phyloP scores from a whole-genome alignment of 371 early-diverging fungal genomes.

The Rhizomucor miehei region DNA sequence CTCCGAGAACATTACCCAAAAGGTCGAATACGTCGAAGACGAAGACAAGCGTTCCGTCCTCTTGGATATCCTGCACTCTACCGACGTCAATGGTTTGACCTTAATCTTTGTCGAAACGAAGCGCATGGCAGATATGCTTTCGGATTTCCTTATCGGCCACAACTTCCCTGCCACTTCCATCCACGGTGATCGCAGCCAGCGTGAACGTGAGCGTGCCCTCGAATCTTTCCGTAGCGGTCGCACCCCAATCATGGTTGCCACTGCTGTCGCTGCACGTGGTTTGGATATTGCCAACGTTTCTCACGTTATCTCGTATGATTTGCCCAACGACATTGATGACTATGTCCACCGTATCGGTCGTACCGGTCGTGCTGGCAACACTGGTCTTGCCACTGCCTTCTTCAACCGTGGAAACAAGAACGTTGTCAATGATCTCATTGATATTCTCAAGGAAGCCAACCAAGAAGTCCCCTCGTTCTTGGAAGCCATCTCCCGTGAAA shows the following conservation, averaged over 20 bases:
- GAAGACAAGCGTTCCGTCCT: constrained; percentile 85
- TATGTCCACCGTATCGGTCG: constrained; percentile 99
- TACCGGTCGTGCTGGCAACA: constrained; percentile 90
- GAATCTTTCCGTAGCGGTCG: constrained; percentile 88
- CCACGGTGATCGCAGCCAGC: constrained; percentile 96
- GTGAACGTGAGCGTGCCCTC: constrained; percentile 95
- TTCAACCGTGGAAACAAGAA: constrained; percentile 94
- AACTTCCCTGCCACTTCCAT: constrained; percentile 94
- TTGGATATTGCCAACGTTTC: constrained; percentile 89
- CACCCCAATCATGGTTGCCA: constrained; percentile 96
- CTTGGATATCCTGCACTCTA: constrained; percentile 79
- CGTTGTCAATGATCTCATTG: constrained; percentile 83
- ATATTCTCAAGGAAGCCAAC: constrained; percentile 68
- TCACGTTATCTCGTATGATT: constrained; percentile 92
- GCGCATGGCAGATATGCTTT: constrained; percentile 96
- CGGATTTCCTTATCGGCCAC: constrained; percentile 66
- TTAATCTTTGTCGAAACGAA: constrained; percentile 99
- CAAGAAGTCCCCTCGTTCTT: constrained; percentile 69
- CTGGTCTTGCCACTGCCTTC: constrained; percentile 96
- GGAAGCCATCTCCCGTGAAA: constrained; percentile 42
- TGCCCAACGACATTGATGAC: constrained; percentile 91
- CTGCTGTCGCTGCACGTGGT: constrained; percentile 99
- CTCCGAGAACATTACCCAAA: constrained; percentile 51
- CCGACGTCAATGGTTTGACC: constrained; percentile 68
- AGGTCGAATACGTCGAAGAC: constrained; percentile 70